Percentiles rank a stretch among this genome's conserved stretches.
Conservation (phyloP, 805 yeast genomes). For the Ogataea trehaloabstinens region DNA sequence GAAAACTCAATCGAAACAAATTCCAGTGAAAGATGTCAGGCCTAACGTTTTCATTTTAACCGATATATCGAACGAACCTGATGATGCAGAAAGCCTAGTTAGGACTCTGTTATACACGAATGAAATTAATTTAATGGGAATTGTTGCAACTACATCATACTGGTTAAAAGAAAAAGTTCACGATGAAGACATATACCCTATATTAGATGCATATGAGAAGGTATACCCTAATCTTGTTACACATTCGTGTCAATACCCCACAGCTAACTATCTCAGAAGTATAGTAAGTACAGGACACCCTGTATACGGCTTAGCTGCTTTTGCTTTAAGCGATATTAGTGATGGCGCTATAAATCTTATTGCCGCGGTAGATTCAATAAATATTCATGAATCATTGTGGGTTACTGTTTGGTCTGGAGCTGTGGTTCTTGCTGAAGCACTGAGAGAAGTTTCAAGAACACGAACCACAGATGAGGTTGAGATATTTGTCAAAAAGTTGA, state of each 20-base stretch:
- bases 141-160: constrained; percentile 33
- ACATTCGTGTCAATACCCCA: constrained; percentile 30
- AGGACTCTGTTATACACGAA: constrained; percentile 31
- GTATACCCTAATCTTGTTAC: constrained; percentile 24
- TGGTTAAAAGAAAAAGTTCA: constrained; percentile 32
- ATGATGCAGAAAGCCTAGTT: constrained; percentile 32
- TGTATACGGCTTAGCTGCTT: constrained; percentile 26
- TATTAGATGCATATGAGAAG: constrained; percentile 30
- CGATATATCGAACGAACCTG: constrained; percentile 33
- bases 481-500: constrained; percentile 18
- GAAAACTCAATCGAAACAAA: neutral
- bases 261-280: constrained; percentile 25
- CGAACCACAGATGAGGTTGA: constrained; percentile 16
- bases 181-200: constrained; percentile 31
- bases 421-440: constrained; percentile 31
- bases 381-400: constrained; percentile 18
- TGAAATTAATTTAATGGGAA: constrained; percentile 28
- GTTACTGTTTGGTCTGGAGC: constrained; percentile 34
- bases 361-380: constrained; percentile 20
- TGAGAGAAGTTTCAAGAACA: constrained; percentile 20
- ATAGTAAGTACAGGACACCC: constrained; percentile 25
- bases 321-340: constrained; percentile 15
- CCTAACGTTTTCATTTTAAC: constrained; percentile 31
- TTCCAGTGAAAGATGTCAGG: constrained; percentile 17
- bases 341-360: constrained; percentile 28